These are phyloP conservation scores for Coemansia furcata DNA, from an alignment of 192 early-diverging fungal genomes.

Conservation along the genomic window DNA sequence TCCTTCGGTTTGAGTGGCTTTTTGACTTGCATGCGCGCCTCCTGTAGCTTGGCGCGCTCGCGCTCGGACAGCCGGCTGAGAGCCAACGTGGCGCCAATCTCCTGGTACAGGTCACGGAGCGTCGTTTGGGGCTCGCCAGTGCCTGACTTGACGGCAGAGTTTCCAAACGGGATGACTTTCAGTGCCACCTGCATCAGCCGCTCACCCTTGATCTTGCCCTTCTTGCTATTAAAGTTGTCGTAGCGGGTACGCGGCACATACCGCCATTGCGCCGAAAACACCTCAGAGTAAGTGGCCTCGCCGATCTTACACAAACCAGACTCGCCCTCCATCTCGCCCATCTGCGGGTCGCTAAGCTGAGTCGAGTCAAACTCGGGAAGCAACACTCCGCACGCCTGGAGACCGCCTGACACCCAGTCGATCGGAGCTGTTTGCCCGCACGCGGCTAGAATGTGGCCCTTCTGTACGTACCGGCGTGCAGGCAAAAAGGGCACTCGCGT, in stretches of 20 bases:
- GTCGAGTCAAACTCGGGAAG: slow-evolving; percentile 26
- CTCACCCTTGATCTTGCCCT: slow-evolving; percentile 40
- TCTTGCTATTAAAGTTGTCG: slow-evolving; percentile 47
- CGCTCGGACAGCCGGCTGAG: slow-evolving; percentile 53
- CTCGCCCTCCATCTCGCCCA: slow-evolving; percentile 44
- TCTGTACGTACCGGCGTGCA: slow-evolving; percentile 46
- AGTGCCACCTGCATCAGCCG: slow-evolving; percentile 64
- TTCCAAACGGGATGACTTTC: slow-evolving; percentile 81
- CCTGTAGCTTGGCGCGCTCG: slow-evolving; percentile 39
- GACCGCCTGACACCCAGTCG: slow-evolving; percentile 43
- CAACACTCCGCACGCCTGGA: slow-evolving; percentile 45
- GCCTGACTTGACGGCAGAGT: slow-evolving; percentile 35
- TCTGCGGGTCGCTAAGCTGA: slow-evolving; percentile 17
- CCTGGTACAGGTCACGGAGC: slow-evolving; percentile 61
- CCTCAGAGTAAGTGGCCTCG: slow-evolving; percentile 85
- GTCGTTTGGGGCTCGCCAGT: slow-evolving; percentile 51
- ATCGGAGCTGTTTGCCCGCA: slow-evolving; percentile 52
- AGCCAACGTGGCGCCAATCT: slow-evolving; percentile 59
- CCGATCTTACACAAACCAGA: slow-evolving; percentile 67
- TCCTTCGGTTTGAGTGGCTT: slow-evolving; percentile 44
- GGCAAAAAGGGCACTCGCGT: slow-evolving; percentile 48
- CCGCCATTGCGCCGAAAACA: slow-evolving; percentile 59
- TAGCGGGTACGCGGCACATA: slow-evolving; percentile 44
- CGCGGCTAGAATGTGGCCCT: slow-evolving; percentile 45
- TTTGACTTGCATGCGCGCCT: slow-evolving; percentile 39